A percentile compares a stretch with the other conserved stretches of the same genome.
Conservation (phyloP, 2,329 filamentous ascomycete genomes). For the Ilyonectria mors-panacis region DNA sequence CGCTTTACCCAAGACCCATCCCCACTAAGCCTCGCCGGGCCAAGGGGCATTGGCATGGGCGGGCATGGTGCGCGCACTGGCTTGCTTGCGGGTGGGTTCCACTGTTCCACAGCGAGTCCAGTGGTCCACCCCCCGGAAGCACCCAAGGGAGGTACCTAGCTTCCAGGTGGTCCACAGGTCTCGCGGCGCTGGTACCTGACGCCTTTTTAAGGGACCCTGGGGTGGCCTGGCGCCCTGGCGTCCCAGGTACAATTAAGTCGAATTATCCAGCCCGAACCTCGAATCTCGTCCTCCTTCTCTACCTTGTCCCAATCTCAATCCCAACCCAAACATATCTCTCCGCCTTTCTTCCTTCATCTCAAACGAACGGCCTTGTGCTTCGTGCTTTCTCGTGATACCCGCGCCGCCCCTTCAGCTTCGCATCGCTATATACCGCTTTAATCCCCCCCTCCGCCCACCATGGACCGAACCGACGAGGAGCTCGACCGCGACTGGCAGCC, state of each 20-base stretch:
- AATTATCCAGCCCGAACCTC: constrained; percentile 5
- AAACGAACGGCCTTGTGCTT: background rate
- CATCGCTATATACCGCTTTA: background rate
- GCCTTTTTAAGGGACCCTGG: background rate
- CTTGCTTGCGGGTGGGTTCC: background rate
- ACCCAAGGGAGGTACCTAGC: background rate
- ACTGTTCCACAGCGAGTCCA: background rate
- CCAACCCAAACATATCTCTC: background rate
- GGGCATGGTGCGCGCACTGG: background rate
- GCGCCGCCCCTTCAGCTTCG: background rate
- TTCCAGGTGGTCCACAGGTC: background rate
- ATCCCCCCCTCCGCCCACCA: constrained; percentile 24
- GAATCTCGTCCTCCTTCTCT: background rate
- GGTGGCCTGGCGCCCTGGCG: background rate
- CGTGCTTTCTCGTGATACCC: constrained; percentile 7
- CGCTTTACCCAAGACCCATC: background rate
- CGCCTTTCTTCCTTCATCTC: background rate
- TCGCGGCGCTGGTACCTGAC: background rate
- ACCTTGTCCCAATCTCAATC: background rate
- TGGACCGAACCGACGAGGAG: constrained; percentile 73
- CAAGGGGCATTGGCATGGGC: background rate
- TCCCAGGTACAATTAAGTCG: background rate
- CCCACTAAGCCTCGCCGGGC: background rate
- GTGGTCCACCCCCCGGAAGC: background rate
- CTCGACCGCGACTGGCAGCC: constrained; percentile 86